phyloP scores from a whole-genome alignment of 2,329 filamentous ascomycete species.

The Ceratocystis albifundus region DNA sequence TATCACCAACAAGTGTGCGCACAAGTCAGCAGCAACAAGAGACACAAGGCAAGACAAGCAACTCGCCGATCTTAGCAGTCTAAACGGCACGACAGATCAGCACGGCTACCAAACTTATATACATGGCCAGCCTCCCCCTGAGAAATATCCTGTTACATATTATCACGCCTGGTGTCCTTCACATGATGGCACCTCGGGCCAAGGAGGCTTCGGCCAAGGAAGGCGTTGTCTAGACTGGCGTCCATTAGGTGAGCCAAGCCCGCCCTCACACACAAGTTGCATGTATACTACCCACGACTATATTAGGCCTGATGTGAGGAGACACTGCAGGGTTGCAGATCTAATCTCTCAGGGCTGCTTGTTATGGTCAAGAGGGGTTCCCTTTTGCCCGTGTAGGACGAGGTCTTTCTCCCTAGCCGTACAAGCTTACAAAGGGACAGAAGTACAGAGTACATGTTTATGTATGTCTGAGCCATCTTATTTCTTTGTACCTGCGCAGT shows the following conservation, averaged over 20 bases:
- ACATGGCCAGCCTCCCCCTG: neutral
- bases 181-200: neutral
- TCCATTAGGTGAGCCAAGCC: slow-evolving; percentile 5
- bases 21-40: neutral
- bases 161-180: neutral
- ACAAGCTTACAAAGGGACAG: too few species aligned
- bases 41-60: neutral
- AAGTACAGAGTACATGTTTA: neutral
- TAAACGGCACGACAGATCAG: neutral
- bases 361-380: neutral
- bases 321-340: slow-evolving; percentile 6
- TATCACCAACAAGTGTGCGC: neutral
- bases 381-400: neutral
- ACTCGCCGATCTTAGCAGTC: neutral
- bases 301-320: slow-evolving; percentile 7
- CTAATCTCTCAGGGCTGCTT: neutral
- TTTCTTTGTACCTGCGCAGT: neutral
- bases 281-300: neutral
- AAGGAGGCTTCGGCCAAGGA: neutral
- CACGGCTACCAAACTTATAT: neutral
- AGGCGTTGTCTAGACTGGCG: neutral
- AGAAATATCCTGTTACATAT: neutral
- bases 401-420: neutral
- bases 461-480: neutral
- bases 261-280: neutral